These are phyloP conservation scores for Fusarium subglutinans DNA, from an alignment of 2,329 filamentous ascomycete genomes.

Conservation along the genomic window DNA sequence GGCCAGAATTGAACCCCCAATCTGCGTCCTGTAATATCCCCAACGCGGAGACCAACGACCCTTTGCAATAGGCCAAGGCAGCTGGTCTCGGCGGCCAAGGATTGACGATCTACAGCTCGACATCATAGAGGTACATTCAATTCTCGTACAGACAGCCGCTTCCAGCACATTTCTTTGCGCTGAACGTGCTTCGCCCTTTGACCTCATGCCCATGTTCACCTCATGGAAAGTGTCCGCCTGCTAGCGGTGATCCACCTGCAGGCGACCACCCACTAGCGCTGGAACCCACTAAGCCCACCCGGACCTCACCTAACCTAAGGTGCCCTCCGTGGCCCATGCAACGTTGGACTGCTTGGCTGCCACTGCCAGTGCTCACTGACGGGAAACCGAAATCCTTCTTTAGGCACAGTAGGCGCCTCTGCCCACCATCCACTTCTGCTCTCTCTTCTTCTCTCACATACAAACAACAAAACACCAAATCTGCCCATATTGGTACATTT, in stretches of 20 bases:
- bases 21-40: not conserved
- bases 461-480: conserved; percentile 16
- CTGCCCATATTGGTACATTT: not conserved
- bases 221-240: conserved; percentile 30
- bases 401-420: conserved; percentile 35
- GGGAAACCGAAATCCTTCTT: conserved; percentile 36
- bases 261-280: conserved; percentile 39
- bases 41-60: conserved; percentile 3
- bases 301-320: conserved; percentile 22
- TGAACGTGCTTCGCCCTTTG: conserved; percentile 5
- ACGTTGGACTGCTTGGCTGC: conserved; percentile 41
- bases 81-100: conserved; percentile 28
- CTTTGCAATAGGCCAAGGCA: conserved; percentile 21
- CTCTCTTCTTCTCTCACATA: conserved; percentile 25
- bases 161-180: conserved; percentile 1
- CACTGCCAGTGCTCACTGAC: conserved; percentile 3
- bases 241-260: conserved; percentile 44
- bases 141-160: conserved; percentile 11
- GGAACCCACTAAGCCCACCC: conserved; percentile 32
- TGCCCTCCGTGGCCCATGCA: conserved; percentile 36
- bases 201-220: conserved; percentile 3
- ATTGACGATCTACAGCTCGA: conserved; percentile 27
- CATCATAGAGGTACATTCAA: conserved; percentile 30
- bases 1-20: not conserved
- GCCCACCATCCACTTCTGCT: conserved; percentile 34